Evolutionary conservation across 352 stramenopile species (phyloP).

Genomic region (Globisporangium yorkense): DNA sequence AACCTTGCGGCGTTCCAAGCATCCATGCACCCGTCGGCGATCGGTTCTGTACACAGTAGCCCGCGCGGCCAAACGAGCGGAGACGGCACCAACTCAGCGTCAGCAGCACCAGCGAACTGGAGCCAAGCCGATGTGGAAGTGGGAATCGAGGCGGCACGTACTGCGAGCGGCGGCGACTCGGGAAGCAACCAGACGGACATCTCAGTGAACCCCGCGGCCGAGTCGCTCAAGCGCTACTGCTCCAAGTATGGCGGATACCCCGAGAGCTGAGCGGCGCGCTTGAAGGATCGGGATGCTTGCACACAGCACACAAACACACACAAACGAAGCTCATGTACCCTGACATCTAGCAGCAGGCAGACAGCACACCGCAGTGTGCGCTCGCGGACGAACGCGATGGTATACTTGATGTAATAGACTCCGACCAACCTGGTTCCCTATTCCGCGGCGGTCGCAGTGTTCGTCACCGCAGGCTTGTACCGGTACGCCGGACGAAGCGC

Average conservation of each 20-base stretch:
- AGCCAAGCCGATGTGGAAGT: conserved; percentile 32
- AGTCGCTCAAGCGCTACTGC: conserved; percentile 75
- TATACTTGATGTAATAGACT: conserved; percentile 4
- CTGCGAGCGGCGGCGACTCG: neutral
- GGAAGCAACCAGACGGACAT: conserved; percentile 17
- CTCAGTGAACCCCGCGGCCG: conserved; percentile 22
- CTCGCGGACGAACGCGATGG: conserved; percentile 8
- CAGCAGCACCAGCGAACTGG: conserved; percentile 24
- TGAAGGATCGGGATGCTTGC: neutral
- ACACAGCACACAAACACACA: no score
- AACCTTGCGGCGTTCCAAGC: conserved; percentile 55
- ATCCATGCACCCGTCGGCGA: conserved; percentile 4
- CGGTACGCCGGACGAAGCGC: conserved; percentile 72
- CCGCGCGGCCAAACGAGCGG: conserved; percentile 10
- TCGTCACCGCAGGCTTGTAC: conserved; percentile 40
- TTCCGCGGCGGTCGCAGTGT: conserved; percentile 2
- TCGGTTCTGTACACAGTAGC: conserved; percentile 10
- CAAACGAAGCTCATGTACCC: conserved; percentile 1
- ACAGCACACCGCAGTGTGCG: neutral
- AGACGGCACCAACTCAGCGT: conserved; percentile 14
- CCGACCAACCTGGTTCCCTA: conserved; percentile 11
- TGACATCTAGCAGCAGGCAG: neutral
- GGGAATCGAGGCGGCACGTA: neutral
- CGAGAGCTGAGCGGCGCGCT: conserved; percentile 21
- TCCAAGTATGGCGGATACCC: conserved; percentile 85